phyloP scores from a whole-genome alignment of 805 yeast genomes.

The Kazachstania africana region DNA sequence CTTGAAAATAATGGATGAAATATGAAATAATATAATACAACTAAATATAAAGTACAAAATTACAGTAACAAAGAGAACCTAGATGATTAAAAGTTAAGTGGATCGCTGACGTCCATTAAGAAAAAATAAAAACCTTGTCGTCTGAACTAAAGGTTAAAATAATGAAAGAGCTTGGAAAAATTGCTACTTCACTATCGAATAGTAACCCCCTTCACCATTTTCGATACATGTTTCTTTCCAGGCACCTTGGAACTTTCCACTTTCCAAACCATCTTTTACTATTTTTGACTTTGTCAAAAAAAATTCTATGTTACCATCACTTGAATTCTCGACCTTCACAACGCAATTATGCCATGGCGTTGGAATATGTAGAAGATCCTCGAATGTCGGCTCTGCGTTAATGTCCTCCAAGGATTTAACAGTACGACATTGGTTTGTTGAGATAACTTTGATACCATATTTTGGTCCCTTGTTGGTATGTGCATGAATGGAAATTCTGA shows the following conservation, averaged over 20 bases:
- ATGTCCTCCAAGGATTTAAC: conserved; percentile 31
- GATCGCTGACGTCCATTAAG: too few species aligned
- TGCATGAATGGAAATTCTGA: conserved; percentile 51
- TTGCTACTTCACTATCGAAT: too few species aligned
- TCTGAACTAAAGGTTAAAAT: too few species aligned
- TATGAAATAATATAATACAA: too few species aligned
- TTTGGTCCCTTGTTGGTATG: conserved; percentile 50
- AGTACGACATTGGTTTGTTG: conserved; percentile 33
- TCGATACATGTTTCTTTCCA: conserved; percentile 27
- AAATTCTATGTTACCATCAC: conserved; percentile 26
- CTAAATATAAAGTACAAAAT: background rate
- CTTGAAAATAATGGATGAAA: too few species aligned
- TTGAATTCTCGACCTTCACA: conserved; percentile 17
- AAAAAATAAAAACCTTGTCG: too few species aligned
- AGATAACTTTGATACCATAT: conserved; percentile 41
- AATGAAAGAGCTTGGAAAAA: too few species aligned
- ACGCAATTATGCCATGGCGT: conserved; percentile 58
- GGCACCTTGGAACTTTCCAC: conserved; percentile 26
- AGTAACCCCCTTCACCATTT: conserved; percentile 28
- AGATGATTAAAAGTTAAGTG: too few species aligned
- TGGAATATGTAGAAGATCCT: conserved; percentile 49
- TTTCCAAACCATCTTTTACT: conserved; percentile 27
- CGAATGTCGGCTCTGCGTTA: conserved; percentile 34
- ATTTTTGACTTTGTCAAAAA: conserved; percentile 29
- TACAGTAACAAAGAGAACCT: background rate